Conservation (phyloP, 139 green algal genomes). For the Picochlorum sp. region DNA sequence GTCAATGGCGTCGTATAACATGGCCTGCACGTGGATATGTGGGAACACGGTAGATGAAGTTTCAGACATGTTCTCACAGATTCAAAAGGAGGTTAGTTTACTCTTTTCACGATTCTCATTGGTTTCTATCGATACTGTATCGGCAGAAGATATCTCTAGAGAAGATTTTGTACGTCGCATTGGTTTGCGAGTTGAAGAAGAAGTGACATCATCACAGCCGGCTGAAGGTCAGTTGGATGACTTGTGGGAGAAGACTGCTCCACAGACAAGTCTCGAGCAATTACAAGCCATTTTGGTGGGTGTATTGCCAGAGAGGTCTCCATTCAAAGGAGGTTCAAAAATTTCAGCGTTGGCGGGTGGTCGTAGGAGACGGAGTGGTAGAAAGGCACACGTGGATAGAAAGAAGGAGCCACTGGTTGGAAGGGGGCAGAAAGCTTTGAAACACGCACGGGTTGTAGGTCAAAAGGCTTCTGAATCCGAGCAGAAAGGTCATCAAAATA, state of each 20-base stretch:
- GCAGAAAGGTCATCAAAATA: neutral
- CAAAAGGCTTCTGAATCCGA: neutral
- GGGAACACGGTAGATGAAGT: neutral
- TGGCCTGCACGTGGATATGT: neutral
- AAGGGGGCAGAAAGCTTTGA: neutral
- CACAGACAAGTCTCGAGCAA: neutral
- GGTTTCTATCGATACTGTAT: neutral
- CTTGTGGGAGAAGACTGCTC: conserved; percentile 1
- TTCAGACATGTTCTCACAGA: neutral
- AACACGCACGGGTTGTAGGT: neutral
- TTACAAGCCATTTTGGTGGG: neutral
- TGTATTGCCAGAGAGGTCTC: neutral
- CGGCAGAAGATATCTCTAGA: neutral
- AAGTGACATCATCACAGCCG: neutral
- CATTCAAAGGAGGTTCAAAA: neutral
- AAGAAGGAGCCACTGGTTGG: neutral
- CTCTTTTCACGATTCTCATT: neutral
- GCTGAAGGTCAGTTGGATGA: neutral
- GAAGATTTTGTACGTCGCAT: neutral
- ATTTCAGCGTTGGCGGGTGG: no score
- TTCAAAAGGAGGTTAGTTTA: neutral
- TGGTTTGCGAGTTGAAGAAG: neutral
- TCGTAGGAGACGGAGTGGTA: neutral
- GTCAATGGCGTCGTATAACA: neutral
- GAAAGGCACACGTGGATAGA: neutral